Evolutionary conservation across 257 asterid genomes (phyloP), one percentile per base, ranked within the genome.

Genomic region (Thymus mandschuricus): DNA sequence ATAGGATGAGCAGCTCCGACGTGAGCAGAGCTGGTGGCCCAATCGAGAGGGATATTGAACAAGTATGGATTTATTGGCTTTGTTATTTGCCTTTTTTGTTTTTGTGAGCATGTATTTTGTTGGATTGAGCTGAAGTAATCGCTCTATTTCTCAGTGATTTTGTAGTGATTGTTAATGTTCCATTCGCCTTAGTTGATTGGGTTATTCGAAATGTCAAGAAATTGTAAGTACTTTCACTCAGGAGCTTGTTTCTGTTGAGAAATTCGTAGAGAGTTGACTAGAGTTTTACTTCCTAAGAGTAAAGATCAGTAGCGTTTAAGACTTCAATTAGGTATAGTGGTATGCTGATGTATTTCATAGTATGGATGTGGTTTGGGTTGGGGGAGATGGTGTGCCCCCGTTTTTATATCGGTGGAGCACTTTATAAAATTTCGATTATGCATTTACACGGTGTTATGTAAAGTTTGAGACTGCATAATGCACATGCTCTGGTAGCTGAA

Each of bases 41-140:
- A 34, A 90, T 82, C 66, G 97, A 88, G 83, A 90, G 97, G 78
- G 97, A 90, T 79, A 85, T 86, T 35, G 97, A 90, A 63, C 97
- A 88, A 92, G 97, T 78, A 74, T 31, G 55, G 13, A 27, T 45
- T 66, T 44, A 28, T 50, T 64, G 63, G 46, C 44, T 33, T 21
- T 69, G n/a, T 69, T 66, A 1, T 51, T 49, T 21, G 21, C 21
- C 13, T 0, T 59, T 6, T 57, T 61, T 15, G 13, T 40, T 64
- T 56, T 40, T 7, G 3, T 72, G 27, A 46, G 60, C 51, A 35
- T 61, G 28, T 21, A 6, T 70, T 68, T n/a, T 72, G 50, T 66
- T 75, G 64, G 65, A 49, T 57, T 77, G 40, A 63, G 76, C 44
- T 59, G 64, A 66, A 38, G 64, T 60, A 11, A 11, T 69, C 60